A percentile compares a stretch with the other conserved stretches of the same genome.
Conservation (phyloP, 352 stramenopile species). For the Pythium grandisporangium region DNA sequence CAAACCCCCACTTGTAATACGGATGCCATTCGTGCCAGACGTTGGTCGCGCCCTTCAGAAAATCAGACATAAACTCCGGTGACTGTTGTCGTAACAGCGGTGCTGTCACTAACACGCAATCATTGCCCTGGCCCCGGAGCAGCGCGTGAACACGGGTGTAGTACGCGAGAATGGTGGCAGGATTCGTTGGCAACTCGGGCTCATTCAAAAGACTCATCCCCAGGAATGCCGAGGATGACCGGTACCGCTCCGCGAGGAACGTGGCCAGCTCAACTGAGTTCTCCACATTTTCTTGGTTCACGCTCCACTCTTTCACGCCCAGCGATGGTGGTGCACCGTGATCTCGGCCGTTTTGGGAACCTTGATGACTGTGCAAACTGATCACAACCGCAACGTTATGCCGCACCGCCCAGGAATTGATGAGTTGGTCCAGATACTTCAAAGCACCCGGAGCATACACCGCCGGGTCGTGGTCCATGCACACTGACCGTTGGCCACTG, state of each 20-base stretch:
- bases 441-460: constrained; percentile 14
- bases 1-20: constrained; percentile 29
- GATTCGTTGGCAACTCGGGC: constrained; percentile 11
- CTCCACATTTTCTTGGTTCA: constrained; percentile 11
- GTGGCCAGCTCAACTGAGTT: constrained; percentile 13
- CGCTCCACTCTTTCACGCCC: constrained; percentile 12
- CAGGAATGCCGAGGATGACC: constrained; percentile 13
- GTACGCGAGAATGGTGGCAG: constrained; percentile 9
- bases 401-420: constrained; percentile 40
- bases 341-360: constrained; percentile 50
- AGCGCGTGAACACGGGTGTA: constrained; percentile 12
- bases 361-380: constrained; percentile 48
- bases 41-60: constrained; percentile 8
- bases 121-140: constrained; percentile 11
- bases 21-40: constrained; percentile 33
- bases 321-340: constrained; percentile 20
- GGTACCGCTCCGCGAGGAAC: constrained; percentile 19
- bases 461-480: constrained; percentile 1
- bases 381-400: constrained; percentile 42
- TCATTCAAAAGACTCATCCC: constrained; percentile 24
- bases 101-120: constrained; percentile 17
- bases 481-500: constrained; percentile 2
- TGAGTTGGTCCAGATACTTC: constrained; percentile 31
- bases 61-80: constrained; percentile 9
- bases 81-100: constrained; percentile 12